A percentile compares a stretch with the other conserved stretches of the same genome.
Evolutionary conservation across 352 stramenopile genomes (phyloP).

Genomic region (Globisporangium paroecandrum): DNA sequence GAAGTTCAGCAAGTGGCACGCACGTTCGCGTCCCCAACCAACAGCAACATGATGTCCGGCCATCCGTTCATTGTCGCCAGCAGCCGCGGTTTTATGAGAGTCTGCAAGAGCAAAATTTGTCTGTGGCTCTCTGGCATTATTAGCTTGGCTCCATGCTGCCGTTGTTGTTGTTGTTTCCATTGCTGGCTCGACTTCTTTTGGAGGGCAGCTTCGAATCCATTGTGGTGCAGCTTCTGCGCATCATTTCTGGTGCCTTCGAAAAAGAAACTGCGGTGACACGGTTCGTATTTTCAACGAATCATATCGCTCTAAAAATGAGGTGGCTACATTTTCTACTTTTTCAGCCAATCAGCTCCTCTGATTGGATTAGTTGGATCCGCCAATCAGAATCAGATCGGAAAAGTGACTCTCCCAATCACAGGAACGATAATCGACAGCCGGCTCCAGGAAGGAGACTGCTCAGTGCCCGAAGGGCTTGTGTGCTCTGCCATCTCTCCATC

Average conservation of each 20-base stretch:
- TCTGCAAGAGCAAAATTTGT: no score
- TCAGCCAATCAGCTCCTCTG: constrained; percentile 6
- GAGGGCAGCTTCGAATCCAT: no score
- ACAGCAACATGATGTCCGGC: neutral
- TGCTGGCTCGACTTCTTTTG: no score
- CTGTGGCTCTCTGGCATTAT: no score
- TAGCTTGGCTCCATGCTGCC: neutral
- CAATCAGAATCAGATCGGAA: neutral
- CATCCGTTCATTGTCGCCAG: neutral
- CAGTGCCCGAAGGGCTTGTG: no score
- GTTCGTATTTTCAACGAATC: neutral
- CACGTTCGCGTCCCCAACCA: neutral
- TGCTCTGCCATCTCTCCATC: no score
- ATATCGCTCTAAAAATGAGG: neutral
- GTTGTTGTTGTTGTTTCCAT: no score
- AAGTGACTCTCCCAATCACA: neutral
- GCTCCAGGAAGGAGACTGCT: no score
- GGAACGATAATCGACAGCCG: neutral
- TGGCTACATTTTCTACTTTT: constrained; percentile 15
- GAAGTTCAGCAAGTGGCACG: neutral
- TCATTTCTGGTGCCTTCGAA: neutral
- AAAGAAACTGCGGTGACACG: neutral
- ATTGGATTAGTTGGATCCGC: neutral
- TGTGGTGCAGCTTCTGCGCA: neutral
- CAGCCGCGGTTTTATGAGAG: no score